Percentiles rank a stretch among this genome's conserved stretches.
Evolutionary conservation across 192 early-diverging fungal genomes (phyloP).

Genomic region (Helicostylum pulchrum): DNA sequence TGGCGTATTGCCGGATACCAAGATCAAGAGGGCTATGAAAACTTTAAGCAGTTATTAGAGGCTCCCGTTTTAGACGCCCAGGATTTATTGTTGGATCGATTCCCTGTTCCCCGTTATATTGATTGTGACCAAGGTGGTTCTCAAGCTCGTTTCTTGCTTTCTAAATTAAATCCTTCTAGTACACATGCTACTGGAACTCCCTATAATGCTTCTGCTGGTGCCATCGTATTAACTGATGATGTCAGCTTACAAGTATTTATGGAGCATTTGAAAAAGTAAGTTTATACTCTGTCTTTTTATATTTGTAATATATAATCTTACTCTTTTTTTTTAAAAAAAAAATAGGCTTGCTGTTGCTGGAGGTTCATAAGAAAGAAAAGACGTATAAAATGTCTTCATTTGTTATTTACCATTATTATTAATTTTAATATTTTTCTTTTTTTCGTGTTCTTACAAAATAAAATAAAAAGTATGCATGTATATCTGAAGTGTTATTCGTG

Average conservation of each 20-base stretch:
- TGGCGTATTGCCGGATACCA: slow-evolving; percentile 97
- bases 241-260: slow-evolving; percentile 97
- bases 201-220: slow-evolving; percentile 67
- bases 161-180: slow-evolving; percentile 96
- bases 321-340: background rate
- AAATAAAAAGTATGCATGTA: too few species aligned
- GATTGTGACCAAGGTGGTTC: slow-evolving; percentile 95
- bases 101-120: slow-evolving; percentile 97
- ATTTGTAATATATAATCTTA: background rate
- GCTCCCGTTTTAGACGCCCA: slow-evolving; percentile 85
- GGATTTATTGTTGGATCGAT: slow-evolving; percentile 90
- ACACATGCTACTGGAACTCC: slow-evolving; percentile 80
- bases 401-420: too few species aligned
- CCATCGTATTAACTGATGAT: slow-evolving; percentile 97
- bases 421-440: too few species aligned
- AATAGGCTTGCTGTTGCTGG: slow-evolving; percentile 8
- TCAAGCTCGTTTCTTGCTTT: slow-evolving; percentile 96
- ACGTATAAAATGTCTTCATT: too few species aligned
- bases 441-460: too few species aligned
- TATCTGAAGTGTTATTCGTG: too few species aligned
- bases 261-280: slow-evolving; percentile 86
- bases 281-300: background rate
- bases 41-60: slow-evolving; percentile 89
- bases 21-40: slow-evolving; percentile 90
- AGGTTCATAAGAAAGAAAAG: background rate